A percentile compares a stretch with the other conserved stretches of the same genome.
Conservation (phyloP, 345 rosid species). For the Eucalyptus victrix region DNA sequence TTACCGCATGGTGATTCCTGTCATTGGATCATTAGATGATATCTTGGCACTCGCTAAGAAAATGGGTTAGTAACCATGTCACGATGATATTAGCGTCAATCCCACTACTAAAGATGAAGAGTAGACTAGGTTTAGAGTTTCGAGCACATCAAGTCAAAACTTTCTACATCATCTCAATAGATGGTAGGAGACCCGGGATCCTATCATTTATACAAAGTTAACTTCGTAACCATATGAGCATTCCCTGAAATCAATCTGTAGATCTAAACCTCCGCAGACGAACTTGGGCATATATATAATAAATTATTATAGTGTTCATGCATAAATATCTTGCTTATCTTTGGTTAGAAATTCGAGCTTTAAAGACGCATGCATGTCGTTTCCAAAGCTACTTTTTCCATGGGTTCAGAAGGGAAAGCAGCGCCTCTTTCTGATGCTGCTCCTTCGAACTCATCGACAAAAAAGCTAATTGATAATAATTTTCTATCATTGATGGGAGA, state of each 20-base stretch:
- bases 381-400: not conserved
- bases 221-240: not conserved
- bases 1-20: not conserved
- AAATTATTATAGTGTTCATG: not conserved
- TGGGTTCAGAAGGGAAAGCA: not conserved
- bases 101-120: not conserved
- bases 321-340: not conserved
- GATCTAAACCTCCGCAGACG: not conserved
- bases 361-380: not conserved
- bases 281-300: not conserved
- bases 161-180: not conserved
- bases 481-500: not conserved
- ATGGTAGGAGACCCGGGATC: not conserved
- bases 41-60: not conserved
- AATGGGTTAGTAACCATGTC: not conserved
- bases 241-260: not conserved
- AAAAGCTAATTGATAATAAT: not conserved
- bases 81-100: not conserved
- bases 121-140: rapidly evolving
- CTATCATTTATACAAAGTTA: not conserved
- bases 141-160: not conserved
- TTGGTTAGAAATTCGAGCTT: not conserved
- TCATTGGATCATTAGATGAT: not conserved
- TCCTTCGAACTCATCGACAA: not conserved
- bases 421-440: not conserved